Evolutionary conservation across 352 stramenopile species (phyloP).

Genomic region (Pythium scleroteichum): DNA sequence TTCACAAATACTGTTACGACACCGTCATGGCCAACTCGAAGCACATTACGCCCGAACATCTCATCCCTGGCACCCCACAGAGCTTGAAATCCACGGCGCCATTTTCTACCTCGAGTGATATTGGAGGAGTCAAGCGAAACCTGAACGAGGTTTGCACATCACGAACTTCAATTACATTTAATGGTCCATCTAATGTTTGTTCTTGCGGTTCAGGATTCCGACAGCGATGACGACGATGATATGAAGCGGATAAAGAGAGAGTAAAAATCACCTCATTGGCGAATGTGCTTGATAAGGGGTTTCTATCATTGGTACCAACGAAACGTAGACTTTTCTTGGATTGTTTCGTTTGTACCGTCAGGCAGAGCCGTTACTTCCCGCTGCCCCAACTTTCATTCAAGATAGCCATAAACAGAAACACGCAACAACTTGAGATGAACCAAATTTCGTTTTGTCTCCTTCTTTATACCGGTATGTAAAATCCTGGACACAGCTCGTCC

Average conservation of each 20-base stretch:
- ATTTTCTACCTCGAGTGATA: constrained; percentile 3
- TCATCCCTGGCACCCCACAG: constrained; percentile 59
- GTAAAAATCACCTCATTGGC: constrained; percentile 21
- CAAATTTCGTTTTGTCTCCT: background rate
- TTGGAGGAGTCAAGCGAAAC: constrained; percentile 49
- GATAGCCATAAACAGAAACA: no score
- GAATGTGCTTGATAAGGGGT: background rate
- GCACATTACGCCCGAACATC: constrained; percentile 68
- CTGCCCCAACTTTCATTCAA: no score
- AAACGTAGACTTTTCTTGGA: constrained; percentile 26
- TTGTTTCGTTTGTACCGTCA: constrained; percentile 6
- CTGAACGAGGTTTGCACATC: constrained; percentile 36
- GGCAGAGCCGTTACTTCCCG: background rate
- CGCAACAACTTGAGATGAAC: no score
- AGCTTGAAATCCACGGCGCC: constrained; percentile 33
- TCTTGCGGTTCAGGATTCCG: constrained; percentile 34
- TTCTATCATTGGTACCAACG: background rate
- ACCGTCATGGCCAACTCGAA: constrained; percentile 83
- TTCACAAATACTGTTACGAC: constrained; percentile 91
- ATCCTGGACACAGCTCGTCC: constrained; percentile 54
- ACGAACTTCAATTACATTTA: background rate
- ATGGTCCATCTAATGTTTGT: constrained; percentile 7
- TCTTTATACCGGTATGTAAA: constrained; percentile 34
- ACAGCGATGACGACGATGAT: constrained; percentile 73
- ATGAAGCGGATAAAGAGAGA: constrained; percentile 65